Conservation (phyloP, 2,329 filamentous ascomycete species). For the Blastomyces silverae region DNA sequence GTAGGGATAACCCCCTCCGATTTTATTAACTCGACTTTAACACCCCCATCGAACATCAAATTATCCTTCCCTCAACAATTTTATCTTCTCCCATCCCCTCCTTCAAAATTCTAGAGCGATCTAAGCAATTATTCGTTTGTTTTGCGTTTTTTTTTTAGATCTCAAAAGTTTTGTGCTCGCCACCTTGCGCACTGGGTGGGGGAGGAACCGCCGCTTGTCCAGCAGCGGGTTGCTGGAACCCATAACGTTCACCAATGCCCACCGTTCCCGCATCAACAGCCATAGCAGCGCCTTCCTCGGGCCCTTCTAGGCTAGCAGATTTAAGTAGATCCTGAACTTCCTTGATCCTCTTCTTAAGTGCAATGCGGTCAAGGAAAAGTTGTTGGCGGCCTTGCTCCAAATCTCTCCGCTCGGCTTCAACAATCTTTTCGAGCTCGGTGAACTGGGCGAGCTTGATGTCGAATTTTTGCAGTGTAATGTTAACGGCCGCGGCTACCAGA, state of each 20-base stretch:
- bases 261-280: constrained; percentile 32
- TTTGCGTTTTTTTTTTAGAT: constrained; percentile 29
- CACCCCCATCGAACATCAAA: background rate
- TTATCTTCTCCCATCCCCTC: too few species aligned
- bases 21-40: background rate
- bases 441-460: constrained; percentile 96
- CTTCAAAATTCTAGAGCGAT: background rate
- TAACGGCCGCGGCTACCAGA: constrained; percentile 84
- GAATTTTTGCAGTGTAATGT: constrained; percentile 89
- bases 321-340: constrained; percentile 69
- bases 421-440: constrained; percentile 85
- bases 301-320: constrained; percentile 38
- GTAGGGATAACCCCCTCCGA: background rate
- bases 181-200: constrained; percentile 38
- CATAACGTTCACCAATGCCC: constrained; percentile 35
- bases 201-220: constrained; percentile 31
- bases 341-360: constrained; percentile 79
- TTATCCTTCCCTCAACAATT: background rate
- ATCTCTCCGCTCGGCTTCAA: constrained; percentile 87
- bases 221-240: constrained; percentile 35
- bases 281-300: constrained; percentile 38
- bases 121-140: background rate
- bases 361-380: constrained; percentile 83
- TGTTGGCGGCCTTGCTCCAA: constrained; percentile 87
- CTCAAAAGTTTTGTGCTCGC: constrained; percentile 40